phyloP scores from a whole-genome alignment of 2,329 filamentous ascomycete species.

The Botrytis deweyae region DNA sequence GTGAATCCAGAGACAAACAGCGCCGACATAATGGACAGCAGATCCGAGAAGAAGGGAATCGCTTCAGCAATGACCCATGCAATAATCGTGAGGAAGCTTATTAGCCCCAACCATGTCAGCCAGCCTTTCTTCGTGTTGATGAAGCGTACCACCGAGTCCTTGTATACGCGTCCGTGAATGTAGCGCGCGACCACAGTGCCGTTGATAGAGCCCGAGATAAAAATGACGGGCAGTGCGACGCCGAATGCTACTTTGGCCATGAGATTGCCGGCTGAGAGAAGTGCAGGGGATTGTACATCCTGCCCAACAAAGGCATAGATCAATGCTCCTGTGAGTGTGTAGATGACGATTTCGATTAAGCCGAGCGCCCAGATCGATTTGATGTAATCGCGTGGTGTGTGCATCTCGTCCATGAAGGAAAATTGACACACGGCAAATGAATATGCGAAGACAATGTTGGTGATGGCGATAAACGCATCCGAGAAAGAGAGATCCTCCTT shows the following conservation, averaged over 20 bases:
- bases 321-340: slow-evolving; percentile 56
- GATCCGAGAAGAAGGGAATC: slow-evolving; percentile 66
- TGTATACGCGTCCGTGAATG: slow-evolving; percentile 35
- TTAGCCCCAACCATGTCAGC: slow-evolving; percentile 44
- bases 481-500: slow-evolving; percentile 42
- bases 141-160: slow-evolving; percentile 16
- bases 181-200: slow-evolving; percentile 49
- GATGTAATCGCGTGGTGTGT: slow-evolving; percentile 40
- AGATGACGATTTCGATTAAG: slow-evolving; percentile 52
- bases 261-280: slow-evolving; percentile 52
- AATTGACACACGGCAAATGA: slow-evolving; percentile 39
- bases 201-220: slow-evolving; percentile 62
- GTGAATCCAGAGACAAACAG: slow-evolving; percentile 37
- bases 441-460: slow-evolving; percentile 60
- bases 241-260: slow-evolving; percentile 59
- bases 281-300: slow-evolving; percentile 56
- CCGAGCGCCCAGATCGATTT: slow-evolving; percentile 50
- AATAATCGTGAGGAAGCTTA: slow-evolving; percentile 55
- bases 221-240: slow-evolving; percentile 59
- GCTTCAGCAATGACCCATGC: slow-evolving; percentile 68
- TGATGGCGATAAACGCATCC: slow-evolving; percentile 50
- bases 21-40: slow-evolving; percentile 57
- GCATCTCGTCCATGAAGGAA: slow-evolving; percentile 34
- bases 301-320: slow-evolving; percentile 61
- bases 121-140: background rate